Evolutionary conservation across 1,139 yeast species (phyloP), one percentile per base, ranked within the genome.

Genomic region (Candida sanyaensis): DNA sequence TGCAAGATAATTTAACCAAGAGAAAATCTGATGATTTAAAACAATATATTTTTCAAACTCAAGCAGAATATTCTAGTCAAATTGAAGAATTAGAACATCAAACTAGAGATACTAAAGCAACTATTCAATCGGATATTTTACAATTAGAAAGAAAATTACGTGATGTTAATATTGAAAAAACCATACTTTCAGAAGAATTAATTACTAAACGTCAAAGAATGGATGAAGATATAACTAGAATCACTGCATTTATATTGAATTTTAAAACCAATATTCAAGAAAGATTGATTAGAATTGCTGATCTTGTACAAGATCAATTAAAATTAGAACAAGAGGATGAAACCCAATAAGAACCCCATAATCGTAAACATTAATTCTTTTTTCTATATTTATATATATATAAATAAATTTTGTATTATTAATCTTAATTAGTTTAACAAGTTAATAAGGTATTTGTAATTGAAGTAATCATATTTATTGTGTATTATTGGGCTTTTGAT

Each of bases 191-290:
- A 46, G 77, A 74, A 49, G 73, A 75, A 12, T 68, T 84, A 24
- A 69, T 74, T 45, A 71, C 73, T 39, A 74, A 80, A 44, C 73
- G 84, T 39, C 75, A 73, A 46, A 68, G 65, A 11, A 67, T 86
- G 57, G 79, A 77, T 52, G 77, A 77, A 43, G 79, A 80, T 51
- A 77, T 85, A 33, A 80, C 78, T 51, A 73, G 75, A 50, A 75
- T 84, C 58, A 79, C 88, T 48, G 83, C 83, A 49, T 73, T 68
- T 47, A 79, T 84, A 36, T 80, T 86, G 46, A 78, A 74, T 43
- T 85, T 88, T 66, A 88, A 88, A 66, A 66, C 83, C 48, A 80
- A 78, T 48, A 75, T 87, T 42, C 92, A 86, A 60, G 75, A 77
- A 30, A 73, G 80, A 37, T 66, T 85, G 40, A 83, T 81, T 57